Evolutionary conservation across 805 yeast genomes (phyloP).

Genomic region (Torulaspora delbrueckii): DNA sequence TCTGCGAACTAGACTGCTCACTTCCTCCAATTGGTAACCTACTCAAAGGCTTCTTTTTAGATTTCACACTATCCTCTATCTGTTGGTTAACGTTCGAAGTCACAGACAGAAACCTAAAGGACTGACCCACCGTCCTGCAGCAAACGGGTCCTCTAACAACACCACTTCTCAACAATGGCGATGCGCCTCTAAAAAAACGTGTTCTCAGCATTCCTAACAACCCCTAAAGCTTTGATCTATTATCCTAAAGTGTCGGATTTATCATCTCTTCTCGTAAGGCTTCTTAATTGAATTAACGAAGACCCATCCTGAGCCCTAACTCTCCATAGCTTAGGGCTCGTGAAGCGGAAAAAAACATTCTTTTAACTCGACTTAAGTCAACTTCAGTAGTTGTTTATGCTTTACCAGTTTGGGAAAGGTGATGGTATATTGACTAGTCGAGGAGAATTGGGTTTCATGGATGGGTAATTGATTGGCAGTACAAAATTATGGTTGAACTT

Average conservation of each 20-base stretch:
- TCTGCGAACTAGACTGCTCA: constrained; percentile 15
- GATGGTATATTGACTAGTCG: constrained; percentile 1
- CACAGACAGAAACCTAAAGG: constrained; percentile 1
- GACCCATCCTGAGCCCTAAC: neutral
- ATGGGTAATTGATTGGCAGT: neutral
- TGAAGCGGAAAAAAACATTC: constrained; percentile 1
- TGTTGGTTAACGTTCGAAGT: neutral
- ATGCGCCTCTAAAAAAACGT: neutral
- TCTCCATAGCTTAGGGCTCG: neutral
- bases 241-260: too few relatives aligned
- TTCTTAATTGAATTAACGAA: neutral
- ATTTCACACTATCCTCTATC: neutral
- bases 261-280: neutral
- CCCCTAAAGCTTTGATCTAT: neutral
- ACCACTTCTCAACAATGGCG: neutral
- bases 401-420: constrained; percentile 14
- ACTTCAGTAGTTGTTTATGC: constrained; percentile 11
- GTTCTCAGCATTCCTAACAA: constrained; percentile 1
- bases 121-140: neutral
- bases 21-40: constrained; percentile 73
- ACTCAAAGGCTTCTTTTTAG: constrained; percentile 57
- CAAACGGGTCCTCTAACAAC: neutral
- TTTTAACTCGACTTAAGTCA: neutral
- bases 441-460: neutral
- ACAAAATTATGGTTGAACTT: neutral